Evolutionary conservation across 768 basidiomycete species (phyloP).

Genomic region (Panus rudis): DNA sequence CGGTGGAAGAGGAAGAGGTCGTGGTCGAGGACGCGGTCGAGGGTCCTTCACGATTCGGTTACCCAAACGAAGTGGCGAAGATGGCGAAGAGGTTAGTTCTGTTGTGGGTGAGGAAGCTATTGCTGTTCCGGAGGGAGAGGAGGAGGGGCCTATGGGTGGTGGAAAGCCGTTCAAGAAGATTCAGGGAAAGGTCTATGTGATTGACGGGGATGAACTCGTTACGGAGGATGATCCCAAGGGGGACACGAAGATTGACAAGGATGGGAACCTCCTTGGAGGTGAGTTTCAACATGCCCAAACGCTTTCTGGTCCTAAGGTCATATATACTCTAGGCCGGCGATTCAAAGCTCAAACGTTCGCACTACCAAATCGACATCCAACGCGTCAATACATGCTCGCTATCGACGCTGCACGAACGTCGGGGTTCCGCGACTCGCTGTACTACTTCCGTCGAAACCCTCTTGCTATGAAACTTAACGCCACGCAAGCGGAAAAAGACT

Average conservation of each 20-base stretch:
- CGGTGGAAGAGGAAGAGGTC: conserved; percentile 27
- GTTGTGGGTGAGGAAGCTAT: too few species aligned
- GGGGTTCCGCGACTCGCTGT: conserved; percentile 95
- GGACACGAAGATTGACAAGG: conserved; percentile 83
- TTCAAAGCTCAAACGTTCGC: conserved; percentile 88
- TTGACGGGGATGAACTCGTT: conserved; percentile 86
- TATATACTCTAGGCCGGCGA: conserved; percentile 51
- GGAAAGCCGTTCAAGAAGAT: conserved; percentile 72
- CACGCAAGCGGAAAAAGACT: conserved; percentile 86
- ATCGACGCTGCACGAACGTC: conserved; percentile 96
- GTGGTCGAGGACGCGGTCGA: conserved; percentile 8
- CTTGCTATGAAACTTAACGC: conserved; percentile 89
- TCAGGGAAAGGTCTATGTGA: conserved; percentile 64
- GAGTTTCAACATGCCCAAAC: conserved; percentile 1
- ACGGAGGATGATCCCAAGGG: conserved; percentile 82
- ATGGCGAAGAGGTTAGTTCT: not conserved
- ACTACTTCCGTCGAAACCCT: conserved; percentile 91
- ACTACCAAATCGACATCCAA: conserved; percentile 79
- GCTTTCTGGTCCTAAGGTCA: not conserved
- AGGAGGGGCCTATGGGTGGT: conserved; percentile 27
- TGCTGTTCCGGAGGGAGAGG: conserved; percentile 13
- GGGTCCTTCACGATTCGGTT: conserved; percentile 2
- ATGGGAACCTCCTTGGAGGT: conserved; percentile 85
- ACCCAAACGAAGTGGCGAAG: not conserved
- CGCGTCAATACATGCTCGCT: conserved; percentile 87